These are phyloP conservation scores for Auxenochlorella pyrenoidosa DNA, from an alignment of 139 green algal species.

Conservation along the genomic window DNA sequence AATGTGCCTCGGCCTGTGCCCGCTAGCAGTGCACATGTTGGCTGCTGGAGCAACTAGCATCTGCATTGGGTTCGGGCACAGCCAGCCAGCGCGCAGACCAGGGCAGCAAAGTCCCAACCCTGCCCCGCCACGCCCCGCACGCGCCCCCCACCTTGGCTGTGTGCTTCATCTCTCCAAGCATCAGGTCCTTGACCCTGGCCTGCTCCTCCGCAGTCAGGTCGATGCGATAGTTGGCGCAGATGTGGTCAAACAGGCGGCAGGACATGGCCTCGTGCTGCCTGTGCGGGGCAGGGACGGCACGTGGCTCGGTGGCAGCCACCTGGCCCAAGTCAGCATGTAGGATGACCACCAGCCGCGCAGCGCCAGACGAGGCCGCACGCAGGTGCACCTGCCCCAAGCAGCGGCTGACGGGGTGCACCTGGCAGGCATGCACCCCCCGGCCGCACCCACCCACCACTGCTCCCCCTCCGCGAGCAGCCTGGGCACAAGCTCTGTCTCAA, in stretches of 20 bases:
- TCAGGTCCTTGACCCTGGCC: slow-evolving; percentile 27
- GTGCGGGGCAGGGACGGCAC: neutral
- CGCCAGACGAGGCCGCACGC: no score
- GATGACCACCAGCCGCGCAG: no score
- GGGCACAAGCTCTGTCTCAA: slow-evolving; percentile 61
- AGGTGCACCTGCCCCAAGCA: no score
- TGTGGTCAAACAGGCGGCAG: slow-evolving; percentile 29
- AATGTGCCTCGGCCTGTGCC: no score
- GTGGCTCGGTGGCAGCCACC: no score
- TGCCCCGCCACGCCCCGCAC: neutral
- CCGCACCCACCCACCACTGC: neutral
- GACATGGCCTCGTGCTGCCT: slow-evolving; percentile 42
- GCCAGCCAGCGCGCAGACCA: no score
- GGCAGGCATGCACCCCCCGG: no score
- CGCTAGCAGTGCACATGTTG: no score
- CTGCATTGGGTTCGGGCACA: no score
- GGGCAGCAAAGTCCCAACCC: neutral
- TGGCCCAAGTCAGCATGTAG: no score
- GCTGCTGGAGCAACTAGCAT: no score
- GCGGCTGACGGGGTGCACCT: no score
- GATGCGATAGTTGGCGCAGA: neutral
- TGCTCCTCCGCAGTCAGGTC: neutral
- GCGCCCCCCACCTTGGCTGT: neutral
- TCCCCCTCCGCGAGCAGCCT: slow-evolving; percentile 2
- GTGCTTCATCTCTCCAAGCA: neutral